Base-by-base conservation (phyloP, 1,284 basidiomycete genomes). In the Ganoderma lingzhi region DNA sequence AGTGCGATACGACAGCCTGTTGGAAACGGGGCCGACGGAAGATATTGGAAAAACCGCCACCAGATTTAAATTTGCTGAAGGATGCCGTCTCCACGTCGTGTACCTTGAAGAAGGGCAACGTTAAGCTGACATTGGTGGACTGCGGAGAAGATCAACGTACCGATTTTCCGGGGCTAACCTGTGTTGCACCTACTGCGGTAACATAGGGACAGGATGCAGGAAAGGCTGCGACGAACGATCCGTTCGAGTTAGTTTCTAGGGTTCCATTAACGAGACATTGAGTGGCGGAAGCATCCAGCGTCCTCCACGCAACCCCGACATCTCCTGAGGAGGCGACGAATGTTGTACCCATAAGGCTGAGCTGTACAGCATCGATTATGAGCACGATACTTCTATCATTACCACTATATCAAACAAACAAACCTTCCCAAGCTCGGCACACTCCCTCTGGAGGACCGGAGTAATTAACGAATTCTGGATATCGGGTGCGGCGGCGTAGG, bases 141-240 rank as follows among this genome's bases (percentile, higher is more conserved):
- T 28, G 30, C 30, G 1, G 41, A 3, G n/a, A 12, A 59, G 53
- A 23, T 23, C 32, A 5, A 44, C 37, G 41, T 0, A 78, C 83
- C n/a, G 84, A 86, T 55, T 83, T 80, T 73, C 89, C 88, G n/a
- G 88, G 85, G 62, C 82, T 83, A 63, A 85, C 76, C 3, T 78
- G 82, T 0, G 88, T 90, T 14, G 84, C 87, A 23, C 88, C 88
- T 9, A 90, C 88, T 10, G 87, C 72, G 6, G 89, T 91, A 19
- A 91, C 87, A 72, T 83, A 93, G 0, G 90, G 91, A 77, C 91
- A 67, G 39, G 64, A 67, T 41, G 66, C 63, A 17, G 77, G 73
- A 70, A 77, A 77, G 5, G 30, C 37, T 3, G 76, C 78, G 45
- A 69, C 64, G 65, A 68, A 73, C n/a, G 23, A 32, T 15, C n/a